Conservation (phyloP, 306 rosid genomes). For the Lagenaria siceraria region DNA sequence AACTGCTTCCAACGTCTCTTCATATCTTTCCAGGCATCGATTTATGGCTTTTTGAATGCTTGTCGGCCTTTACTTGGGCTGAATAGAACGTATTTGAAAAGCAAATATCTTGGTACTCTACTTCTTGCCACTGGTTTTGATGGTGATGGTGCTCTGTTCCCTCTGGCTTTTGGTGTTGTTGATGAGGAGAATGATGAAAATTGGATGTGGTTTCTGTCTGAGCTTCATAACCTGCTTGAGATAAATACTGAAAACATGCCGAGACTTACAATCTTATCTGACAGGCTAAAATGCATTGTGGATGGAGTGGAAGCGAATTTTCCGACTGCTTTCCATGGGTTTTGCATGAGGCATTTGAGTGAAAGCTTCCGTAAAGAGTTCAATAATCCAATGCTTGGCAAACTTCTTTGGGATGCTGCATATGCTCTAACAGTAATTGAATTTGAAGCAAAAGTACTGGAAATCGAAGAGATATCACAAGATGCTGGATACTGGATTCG, state of each 20-base stretch:
- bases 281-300: conserved; percentile 33
- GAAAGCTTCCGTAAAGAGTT: conserved; percentile 42
- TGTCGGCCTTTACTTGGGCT: conserved; percentile 50
- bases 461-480: conserved; percentile 30
- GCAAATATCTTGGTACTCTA: conserved; percentile 42
- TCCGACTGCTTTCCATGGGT: conserved; percentile 48
- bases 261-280: conserved; percentile 40
- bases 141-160: conserved; percentile 38
- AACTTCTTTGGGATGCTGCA: conserved; percentile 45
- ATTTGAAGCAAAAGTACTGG: conserved; percentile 28
- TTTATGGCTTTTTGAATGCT: conserved; percentile 38
- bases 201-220: conserved; percentile 50
- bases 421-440: conserved; percentile 27
- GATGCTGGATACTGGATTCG: conserved; percentile 46
- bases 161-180: conserved; percentile 44
- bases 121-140: conserved; percentile 49
- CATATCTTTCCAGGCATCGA: conserved; percentile 37
- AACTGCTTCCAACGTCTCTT: conserved; percentile 38
- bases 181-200: conserved; percentile 41
- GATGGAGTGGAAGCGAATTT: conserved; percentile 37
- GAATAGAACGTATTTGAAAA: conserved; percentile 30
- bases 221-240: conserved; percentile 38
- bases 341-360: conserved; percentile 32
- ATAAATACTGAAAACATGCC: conserved; percentile 37
- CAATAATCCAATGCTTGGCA: conserved; percentile 22